Evolutionary conservation across 1,284 basidiomycete genomes (phyloP).

Genomic region (Tilletia setariae): DNA sequence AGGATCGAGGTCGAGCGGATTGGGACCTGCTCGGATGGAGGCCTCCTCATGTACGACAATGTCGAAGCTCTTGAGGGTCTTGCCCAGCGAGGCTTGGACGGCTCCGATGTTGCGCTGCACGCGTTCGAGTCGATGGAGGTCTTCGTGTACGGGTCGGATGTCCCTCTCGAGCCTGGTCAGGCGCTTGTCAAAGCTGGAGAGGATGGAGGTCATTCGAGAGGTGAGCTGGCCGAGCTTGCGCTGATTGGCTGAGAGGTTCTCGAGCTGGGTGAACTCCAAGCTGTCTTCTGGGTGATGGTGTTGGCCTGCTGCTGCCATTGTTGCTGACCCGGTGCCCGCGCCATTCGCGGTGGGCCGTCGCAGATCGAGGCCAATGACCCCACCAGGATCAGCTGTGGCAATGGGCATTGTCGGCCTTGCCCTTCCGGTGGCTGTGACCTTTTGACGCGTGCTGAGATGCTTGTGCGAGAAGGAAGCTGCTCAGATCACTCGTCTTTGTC

Average conservation of each 20-base stretch:
- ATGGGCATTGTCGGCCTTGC: too few species aligned
- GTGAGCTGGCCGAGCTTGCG: constrained; percentile 53
- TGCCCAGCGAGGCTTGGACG: constrained; percentile 17
- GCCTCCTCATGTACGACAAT: constrained; percentile 50
- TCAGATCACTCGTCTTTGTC: too few species aligned
- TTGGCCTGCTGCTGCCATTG: not conserved
- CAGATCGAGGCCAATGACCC: too few species aligned
- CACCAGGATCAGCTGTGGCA: too few species aligned
- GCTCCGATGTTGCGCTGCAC: constrained; percentile 42
- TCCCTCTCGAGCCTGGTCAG: constrained; percentile 51
- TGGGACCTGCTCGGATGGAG: constrained; percentile 43
- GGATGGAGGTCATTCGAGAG: constrained; percentile 53
- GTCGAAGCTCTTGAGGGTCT: constrained; percentile 48
- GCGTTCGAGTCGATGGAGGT: constrained; percentile 46
- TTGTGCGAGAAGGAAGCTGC: too few species aligned
- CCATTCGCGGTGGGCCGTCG: too few species aligned
- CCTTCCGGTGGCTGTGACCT: too few species aligned
- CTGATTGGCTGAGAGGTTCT: constrained; percentile 55
- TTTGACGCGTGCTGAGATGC: too few species aligned
- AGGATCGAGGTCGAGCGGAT: constrained; percentile 37
- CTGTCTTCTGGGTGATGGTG: not conserved
- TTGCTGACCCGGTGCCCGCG: too few species aligned
- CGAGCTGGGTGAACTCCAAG: constrained; percentile 54
- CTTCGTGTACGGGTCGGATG: constrained; percentile 51
- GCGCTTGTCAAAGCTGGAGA: constrained; percentile 56